Evolutionary conservation across 495 filamentous ascomycete genomes (phyloP), one percentile per base, ranked within the genome.

Genomic region (Lineolata rhizophorae): DNA sequence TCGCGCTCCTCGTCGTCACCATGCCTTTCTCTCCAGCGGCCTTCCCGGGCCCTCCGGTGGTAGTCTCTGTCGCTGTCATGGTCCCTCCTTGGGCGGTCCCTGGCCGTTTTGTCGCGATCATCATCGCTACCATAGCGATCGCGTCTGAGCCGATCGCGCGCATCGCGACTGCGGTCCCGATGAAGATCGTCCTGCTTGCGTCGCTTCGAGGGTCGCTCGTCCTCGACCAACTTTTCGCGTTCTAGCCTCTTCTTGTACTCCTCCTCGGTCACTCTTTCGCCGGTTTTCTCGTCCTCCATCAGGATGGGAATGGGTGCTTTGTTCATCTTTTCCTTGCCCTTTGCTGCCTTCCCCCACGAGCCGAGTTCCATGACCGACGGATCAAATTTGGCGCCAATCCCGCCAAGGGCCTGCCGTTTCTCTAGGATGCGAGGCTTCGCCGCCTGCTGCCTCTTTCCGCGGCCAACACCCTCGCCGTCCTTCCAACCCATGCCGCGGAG

Each of bases 401-500:
- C 87, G 18, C 93, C 55, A 25, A 87, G 60, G 14, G 80, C 80
- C 15, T 80, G 76, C 15, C 82, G 62, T 20, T 70, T 63, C 46
- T 76, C 61, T 2, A 69, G 57, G 4, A 62, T 50, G 27, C 55
- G 54, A 0, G 47, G 47, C 39, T 60, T 69, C 27, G 31, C 53
- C n/a, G 49, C 48, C 18, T 50, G 43, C 44, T 42, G 31, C 14
- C 55, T 53, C 31, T 58, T 55, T 9, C 65, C 61, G 46, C 64
- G 62, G 4, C 70, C 73, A 17, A 79, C 55, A 14, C 62, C 51
- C 36, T 85, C 68, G 1, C 84, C 85, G 36, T 93, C 79, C 44
- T 76, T 76, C 85, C 84, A 94, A 3, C 87, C 87, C 71, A 93
- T 90, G 8, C 81, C 79, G 4, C 80, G 66, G 17, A 99, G 62